Base-by-base conservation (phyloP, 1,139 yeast species). In the Yamadazyma friedrichii region DNA sequence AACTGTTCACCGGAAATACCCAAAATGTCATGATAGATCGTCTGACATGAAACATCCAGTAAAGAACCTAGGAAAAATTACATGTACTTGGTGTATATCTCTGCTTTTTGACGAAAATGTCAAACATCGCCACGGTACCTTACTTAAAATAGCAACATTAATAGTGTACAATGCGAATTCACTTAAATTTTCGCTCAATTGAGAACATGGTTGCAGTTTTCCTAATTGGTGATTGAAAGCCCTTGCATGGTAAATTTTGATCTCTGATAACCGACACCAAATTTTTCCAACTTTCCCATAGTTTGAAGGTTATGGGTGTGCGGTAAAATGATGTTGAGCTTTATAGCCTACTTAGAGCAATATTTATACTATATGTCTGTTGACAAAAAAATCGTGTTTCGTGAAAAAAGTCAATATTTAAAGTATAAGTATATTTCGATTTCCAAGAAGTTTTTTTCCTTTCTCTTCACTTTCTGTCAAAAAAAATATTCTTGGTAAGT, bases 381-480 rank as follows among this genome's bases (percentile, higher is more conserved):
- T 28, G 32, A 33, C 38, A 31, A 37, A 16, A 22, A 15, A 22
- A 29, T 30, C 41, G 41, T 39, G 41, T 39, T 39, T 34, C 40
- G 36, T 33, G 35, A 11, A 33, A 38, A 37, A 15, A 32, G 33
- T 8, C 32, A 37, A 32, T 31, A 22, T 27, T 36, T 27, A 20
- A 12, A 29, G 22, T 28, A 33, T 24, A 33, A 24, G 29, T 17
- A 20, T 33, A 33, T 25, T 33, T 22, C 29, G 15, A 6, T 15
- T 15, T 17, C 35, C 29, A 24, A 20, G 24, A 20, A 25, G 9
- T 16, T 31, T 31, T 17, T 31, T 31, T 20, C 26, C 26, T 31
- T 25, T 25, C 28, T 25, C 12, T 25, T 4, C 12, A 25, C 28
- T 10, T 25, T 11, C 12, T 25, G 12, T 25, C 12, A 25, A 11